phyloP scores from a whole-genome alignment of 169 alveolate species.

The Theileria orientalis region DNA sequence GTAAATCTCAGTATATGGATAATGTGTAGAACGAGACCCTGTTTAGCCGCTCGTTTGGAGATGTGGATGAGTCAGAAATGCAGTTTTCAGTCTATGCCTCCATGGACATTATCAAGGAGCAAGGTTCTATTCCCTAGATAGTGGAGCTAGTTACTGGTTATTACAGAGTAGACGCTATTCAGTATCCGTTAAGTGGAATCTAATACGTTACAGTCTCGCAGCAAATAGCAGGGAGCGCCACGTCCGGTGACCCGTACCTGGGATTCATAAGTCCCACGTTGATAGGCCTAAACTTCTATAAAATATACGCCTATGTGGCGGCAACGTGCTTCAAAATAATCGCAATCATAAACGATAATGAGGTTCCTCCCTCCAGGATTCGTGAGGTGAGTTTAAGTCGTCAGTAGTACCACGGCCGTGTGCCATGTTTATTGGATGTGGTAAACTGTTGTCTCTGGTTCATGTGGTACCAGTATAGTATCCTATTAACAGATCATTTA shows the following conservation, averaged over 20 bases:
- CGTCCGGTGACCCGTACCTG: slow-evolving; percentile 45
- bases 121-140: slow-evolving; percentile 14
- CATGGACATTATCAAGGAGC: slow-evolving; percentile 52
- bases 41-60: slow-evolving; percentile 31
- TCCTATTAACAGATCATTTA: neutral
- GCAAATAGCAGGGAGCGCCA: slow-evolving; percentile 19
- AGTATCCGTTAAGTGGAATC: neutral
- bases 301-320: slow-evolving; percentile 56
- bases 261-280: slow-evolving; percentile 63
- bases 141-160: neutral
- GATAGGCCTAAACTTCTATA: slow-evolving; percentile 36
- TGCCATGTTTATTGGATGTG: too few relatives aligned
- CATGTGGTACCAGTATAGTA: too few relatives aligned
- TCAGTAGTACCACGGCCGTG: neutral
- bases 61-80: slow-evolving; percentile 52
- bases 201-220: slow-evolving; percentile 16
- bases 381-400: slow-evolving; percentile 6
- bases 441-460: too few relatives aligned
- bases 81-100: slow-evolving; percentile 63
- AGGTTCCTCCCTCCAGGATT: neutral
- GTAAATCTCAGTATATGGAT: too few relatives aligned
- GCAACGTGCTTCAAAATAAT: slow-evolving; percentile 62
- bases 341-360: slow-evolving; percentile 45
- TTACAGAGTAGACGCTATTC: neutral
- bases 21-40: slow-evolving; percentile 36